These are phyloP conservation scores for Ganoderma leucocontextum DNA, from an alignment of 1,284 basidiomycete genomes.

Conservation along the genomic window DNA sequence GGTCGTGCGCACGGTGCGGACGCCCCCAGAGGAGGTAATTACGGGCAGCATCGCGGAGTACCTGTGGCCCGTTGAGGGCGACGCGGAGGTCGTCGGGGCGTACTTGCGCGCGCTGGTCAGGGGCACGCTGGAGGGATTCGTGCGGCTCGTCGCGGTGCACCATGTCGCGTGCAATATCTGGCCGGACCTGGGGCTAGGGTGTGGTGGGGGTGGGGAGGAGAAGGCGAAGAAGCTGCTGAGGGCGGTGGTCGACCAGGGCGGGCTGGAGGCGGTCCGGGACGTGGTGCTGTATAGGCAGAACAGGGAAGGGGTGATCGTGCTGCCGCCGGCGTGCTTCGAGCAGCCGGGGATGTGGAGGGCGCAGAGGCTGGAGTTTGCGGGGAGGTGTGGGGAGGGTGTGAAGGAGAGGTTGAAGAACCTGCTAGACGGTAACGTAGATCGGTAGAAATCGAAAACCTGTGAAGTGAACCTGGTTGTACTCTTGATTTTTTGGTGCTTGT, in stretches of 20 bases:
- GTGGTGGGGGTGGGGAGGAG: conserved; percentile 42
- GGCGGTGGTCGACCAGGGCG: conserved; percentile 60
- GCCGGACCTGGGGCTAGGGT: conserved; percentile 57
- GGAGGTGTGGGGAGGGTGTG: conserved; percentile 29
- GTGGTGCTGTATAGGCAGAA: conserved; percentile 61
- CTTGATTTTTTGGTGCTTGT: neutral
- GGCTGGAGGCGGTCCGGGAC: conserved; percentile 55
- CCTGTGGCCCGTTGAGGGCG: conserved; percentile 76
- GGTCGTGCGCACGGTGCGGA: conserved; percentile 63
- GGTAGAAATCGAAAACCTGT: conserved; percentile 1
- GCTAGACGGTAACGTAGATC: conserved; percentile 21
- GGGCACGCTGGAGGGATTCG: conserved; percentile 61
- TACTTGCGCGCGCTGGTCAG: conserved; percentile 63
- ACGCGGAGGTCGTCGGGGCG: conserved; percentile 70
- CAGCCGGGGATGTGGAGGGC: conserved; percentile 37
- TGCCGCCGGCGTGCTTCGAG: conserved; percentile 53
- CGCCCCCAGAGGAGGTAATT: conserved; percentile 55
- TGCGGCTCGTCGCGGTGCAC: conserved; percentile 78
- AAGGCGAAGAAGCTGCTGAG: conserved; percentile 58
- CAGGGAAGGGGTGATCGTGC: conserved; percentile 37
- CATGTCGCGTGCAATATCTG: conserved; percentile 84
- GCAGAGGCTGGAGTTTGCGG: conserved; percentile 39
- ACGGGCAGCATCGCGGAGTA: conserved; percentile 63
- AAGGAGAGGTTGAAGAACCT: conserved; percentile 37
- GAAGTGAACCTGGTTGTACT: neutral